Evolutionary conservation across 352 stramenopile species (phyloP).

Genomic region (Globisporangium spinosum): DNA sequence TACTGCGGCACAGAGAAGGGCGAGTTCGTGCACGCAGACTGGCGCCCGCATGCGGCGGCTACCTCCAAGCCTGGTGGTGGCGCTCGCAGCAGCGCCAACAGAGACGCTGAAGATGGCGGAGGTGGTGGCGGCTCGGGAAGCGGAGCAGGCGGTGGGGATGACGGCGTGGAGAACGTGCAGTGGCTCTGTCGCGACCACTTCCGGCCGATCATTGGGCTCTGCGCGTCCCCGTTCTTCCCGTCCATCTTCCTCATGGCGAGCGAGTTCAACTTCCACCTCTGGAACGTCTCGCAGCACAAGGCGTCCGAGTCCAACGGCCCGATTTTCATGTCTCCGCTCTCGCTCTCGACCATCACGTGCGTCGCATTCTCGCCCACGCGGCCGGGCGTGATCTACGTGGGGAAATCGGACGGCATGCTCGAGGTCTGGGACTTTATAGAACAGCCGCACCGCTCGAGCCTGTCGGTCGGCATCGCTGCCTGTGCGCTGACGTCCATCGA

Average conservation of each 20-base stretch:
- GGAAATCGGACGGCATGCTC: slow-evolving; percentile 86
- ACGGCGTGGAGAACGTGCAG: slow-evolving; percentile 88
- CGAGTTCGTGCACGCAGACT: slow-evolving; percentile 89
- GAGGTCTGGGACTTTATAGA: slow-evolving; percentile 94
- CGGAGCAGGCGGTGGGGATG: slow-evolving; percentile 32
- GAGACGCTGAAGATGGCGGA: background rate
- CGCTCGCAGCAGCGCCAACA: slow-evolving; percentile 15
- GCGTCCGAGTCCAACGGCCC: slow-evolving; percentile 44
- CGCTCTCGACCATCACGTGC: slow-evolving; percentile 71
- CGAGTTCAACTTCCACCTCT: slow-evolving; percentile 91
- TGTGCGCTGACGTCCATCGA: slow-evolving; percentile 87
- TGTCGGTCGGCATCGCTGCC: slow-evolving; percentile 78
- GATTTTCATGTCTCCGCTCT: slow-evolving; percentile 87
- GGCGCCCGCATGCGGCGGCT: slow-evolving; percentile 65
- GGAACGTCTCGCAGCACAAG: slow-evolving; percentile 73
- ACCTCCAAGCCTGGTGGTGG: slow-evolving; percentile 13
- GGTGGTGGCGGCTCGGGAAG: slow-evolving; percentile 34
- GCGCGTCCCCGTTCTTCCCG: slow-evolving; percentile 90
- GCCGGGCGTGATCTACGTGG: slow-evolving; percentile 85
- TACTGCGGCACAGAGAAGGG: slow-evolving; percentile 88
- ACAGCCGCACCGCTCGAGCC: slow-evolving; percentile 82
- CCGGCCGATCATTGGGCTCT: slow-evolving; percentile 68
- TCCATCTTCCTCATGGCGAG: slow-evolving; percentile 86
- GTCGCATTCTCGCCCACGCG: slow-evolving; percentile 88
- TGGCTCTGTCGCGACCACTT: slow-evolving; percentile 90